Conservation (phyloP, 2,329 filamentous ascomycete species). For the Verticillium alfalfae region DNA sequence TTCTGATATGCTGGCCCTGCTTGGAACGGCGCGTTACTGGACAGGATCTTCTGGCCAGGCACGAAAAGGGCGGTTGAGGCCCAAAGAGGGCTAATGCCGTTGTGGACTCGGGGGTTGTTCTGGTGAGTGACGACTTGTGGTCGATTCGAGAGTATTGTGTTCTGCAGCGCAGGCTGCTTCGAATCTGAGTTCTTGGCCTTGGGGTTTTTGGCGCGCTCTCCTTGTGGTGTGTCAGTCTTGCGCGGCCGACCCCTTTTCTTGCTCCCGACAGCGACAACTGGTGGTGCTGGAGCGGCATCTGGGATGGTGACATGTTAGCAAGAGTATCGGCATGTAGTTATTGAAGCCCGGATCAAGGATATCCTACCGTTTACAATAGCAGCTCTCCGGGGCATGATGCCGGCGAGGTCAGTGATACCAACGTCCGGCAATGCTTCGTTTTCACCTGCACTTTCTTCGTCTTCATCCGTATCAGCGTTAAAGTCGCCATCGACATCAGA, state of each 20-base stretch:
- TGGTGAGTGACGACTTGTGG: not conserved
- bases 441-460: constrained; percentile 11
- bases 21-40: not conserved
- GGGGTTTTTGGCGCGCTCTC: not conserved
- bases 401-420: not conserved
- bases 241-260: not conserved
- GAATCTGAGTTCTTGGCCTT: not conserved
- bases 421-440: constrained; percentile 7
- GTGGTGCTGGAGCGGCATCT: not conserved
- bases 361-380: not conserved
- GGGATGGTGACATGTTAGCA: not conserved
- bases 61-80: not conserved
- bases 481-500: constrained; percentile 20
- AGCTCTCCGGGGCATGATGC: not conserved
- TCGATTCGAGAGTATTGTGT: not conserved
- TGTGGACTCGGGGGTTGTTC: not conserved
- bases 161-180: not conserved
- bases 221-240: not conserved
- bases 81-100: not conserved
- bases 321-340: not conserved
- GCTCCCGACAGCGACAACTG: not conserved
- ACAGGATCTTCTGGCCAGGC: not conserved
- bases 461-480: constrained; percentile 14
- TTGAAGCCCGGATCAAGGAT: not conserved
- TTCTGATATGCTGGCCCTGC: not conserved